A percentile compares a stretch with the other conserved stretches of the same genome.
These are phyloP conservation scores for Exophiala aquamarina DNA, from an alignment of 2,329 filamentous ascomycete genomes.

Conservation along the genomic window DNA sequence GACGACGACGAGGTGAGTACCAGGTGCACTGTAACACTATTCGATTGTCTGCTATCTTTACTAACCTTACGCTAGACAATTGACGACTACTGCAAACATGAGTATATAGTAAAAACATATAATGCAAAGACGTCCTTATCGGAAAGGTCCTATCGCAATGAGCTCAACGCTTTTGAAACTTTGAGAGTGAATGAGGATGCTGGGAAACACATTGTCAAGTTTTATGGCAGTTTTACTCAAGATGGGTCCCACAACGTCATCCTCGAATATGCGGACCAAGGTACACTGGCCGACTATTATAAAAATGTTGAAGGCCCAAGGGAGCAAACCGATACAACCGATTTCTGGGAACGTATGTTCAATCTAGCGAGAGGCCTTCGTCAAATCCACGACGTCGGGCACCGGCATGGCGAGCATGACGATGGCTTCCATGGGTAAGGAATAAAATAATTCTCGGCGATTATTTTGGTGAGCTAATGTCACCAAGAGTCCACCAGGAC, in stretches of 20 bases:
- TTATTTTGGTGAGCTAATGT: neutral
- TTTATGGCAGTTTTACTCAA: slow-evolving; percentile 23
- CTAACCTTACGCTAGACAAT: no score
- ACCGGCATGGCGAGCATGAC: slow-evolving; percentile 1
- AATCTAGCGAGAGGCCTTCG: slow-evolving; percentile 31
- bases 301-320: slow-evolving; percentile 26
- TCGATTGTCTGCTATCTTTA: no score
- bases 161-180: slow-evolving; percentile 30
- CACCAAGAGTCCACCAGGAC: slow-evolving; percentile 33
- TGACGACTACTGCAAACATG: neutral
- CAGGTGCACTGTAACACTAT: no score
- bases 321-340: slow-evolving; percentile 30
- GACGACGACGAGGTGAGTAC: no score
- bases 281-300: slow-evolving; percentile 36
- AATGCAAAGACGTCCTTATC: slow-evolving; percentile 14
- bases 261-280: slow-evolving; percentile 37
- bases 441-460: neutral
- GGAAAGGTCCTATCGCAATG: slow-evolving; percentile 26
- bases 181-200: slow-evolving; percentile 6
- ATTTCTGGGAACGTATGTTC: slow-evolving; percentile 35
- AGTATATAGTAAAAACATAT: slow-evolving; percentile 32
- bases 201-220: slow-evolving; percentile 12
- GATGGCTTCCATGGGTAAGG: slow-evolving; percentile 15
- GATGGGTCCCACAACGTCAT: slow-evolving; percentile 33
- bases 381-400: slow-evolving; percentile 20